A percentile compares a stretch with the other conserved stretches of the same genome.
Conservation (phyloP, 2,329 filamentous ascomycete genomes). For the Clarireedia hainanense region DNA sequence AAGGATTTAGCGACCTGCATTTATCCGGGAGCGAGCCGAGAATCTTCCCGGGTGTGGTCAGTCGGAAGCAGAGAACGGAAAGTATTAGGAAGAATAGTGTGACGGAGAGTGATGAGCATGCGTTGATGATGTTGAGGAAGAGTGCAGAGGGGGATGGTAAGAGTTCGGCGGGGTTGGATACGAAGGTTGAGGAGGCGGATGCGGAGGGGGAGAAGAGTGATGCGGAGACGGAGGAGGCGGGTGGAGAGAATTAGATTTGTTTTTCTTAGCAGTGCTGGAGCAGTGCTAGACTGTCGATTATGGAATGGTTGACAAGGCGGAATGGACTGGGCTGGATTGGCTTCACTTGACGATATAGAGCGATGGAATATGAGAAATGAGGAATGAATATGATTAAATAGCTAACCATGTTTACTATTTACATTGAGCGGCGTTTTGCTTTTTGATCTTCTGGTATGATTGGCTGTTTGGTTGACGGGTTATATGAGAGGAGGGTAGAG, state of each 20-base stretch:
- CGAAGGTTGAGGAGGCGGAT: conserved; percentile 1
- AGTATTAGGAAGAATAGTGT: conserved; percentile 22
- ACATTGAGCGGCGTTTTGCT: too few species aligned
- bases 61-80: conserved; percentile 26
- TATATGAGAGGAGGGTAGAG: too few species aligned
- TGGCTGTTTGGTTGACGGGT: background rate
- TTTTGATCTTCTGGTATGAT: too few species aligned
- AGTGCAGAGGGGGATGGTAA: background rate
- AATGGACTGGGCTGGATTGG: too few species aligned
- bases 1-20: conserved; percentile 37
- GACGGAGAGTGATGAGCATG: conserved; percentile 22
- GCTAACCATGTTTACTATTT: too few species aligned
- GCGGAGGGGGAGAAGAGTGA: conserved; percentile 3
- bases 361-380: too few species aligned
- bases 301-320: background rate
- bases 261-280: background rate
- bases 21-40: conserved; percentile 55
- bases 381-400: too few species aligned
- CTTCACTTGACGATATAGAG: too few species aligned
- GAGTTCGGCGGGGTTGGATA: background rate
- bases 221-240: conserved; percentile 1
- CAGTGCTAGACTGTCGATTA: background rate
- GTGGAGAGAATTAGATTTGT: background rate
- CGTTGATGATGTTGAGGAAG: conserved; percentile 4
- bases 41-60: conserved; percentile 65